These are phyloP conservation scores for Hyphodiscus hymeniophilus DNA, from an alignment of 495 filamentous ascomycete species.

Conservation along the genomic window DNA sequence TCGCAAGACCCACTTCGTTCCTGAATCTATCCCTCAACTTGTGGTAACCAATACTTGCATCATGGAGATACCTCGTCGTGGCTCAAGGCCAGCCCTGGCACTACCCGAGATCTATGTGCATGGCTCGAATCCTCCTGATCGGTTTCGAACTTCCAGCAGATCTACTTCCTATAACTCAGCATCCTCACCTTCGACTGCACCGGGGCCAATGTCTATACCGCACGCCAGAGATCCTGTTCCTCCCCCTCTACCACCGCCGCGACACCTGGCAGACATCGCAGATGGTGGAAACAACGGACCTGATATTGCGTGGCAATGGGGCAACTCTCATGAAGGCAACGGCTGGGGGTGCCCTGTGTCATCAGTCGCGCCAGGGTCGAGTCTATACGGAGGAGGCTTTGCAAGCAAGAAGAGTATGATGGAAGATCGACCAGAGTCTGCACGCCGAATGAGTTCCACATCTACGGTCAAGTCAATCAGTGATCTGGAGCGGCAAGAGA, in stretches of 20 bases:
- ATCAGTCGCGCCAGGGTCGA: conserved; percentile 23
- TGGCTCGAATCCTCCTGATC: conserved; percentile 40
- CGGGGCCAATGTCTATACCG: conserved; percentile 41
- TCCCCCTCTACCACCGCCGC: conserved; percentile 45
- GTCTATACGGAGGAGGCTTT: conserved; percentile 19
- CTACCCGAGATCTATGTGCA: conserved; percentile 46
- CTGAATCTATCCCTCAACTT: conserved; percentile 20
- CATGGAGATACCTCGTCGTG: conserved; percentile 51
- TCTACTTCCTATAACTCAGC: conserved; percentile 35
- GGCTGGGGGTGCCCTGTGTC: conserved; percentile 18
- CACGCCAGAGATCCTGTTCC: conserved; percentile 34
- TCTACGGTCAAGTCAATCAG: conserved; percentile 28
- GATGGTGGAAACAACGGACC: conserved; percentile 12
- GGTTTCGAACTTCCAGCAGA: conserved; percentile 39
- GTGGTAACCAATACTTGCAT: conserved; percentile 28
- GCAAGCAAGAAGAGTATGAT: conserved; percentile 10
- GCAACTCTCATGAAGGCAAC: conserved; percentile 21
- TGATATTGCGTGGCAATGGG: conserved; percentile 26
- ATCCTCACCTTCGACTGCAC: conserved; percentile 31
- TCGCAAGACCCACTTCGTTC: conserved; percentile 1
- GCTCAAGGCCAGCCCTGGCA: conserved; percentile 24
- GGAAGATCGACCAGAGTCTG: conserved; percentile 24
- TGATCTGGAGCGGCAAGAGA: conserved; percentile 20
- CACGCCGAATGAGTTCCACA: conserved; percentile 27
- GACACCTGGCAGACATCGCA: conserved; percentile 30